Percentiles rank a stretch among this genome's conserved stretches.
Conservation (phyloP, 495 filamentous ascomycete species). For the Daldinia childiae region DNA sequence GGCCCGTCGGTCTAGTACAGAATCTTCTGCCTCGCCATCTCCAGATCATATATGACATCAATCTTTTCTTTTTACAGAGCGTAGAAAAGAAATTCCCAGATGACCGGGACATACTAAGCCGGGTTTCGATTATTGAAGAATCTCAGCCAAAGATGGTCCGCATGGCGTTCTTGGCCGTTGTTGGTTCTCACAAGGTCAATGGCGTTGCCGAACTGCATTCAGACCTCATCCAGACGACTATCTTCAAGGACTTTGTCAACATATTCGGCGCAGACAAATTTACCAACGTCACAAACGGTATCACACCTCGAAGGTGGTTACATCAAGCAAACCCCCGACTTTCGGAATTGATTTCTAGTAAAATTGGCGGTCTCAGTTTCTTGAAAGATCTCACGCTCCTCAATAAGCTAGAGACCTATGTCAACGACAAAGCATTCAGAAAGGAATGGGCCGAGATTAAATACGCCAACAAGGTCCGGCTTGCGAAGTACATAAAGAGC, state of each 20-base stretch:
- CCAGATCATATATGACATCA: constrained; percentile 99
- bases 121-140: constrained; percentile 97
- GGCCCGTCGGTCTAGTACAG: constrained; percentile 93
- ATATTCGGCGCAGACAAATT: constrained; percentile 97
- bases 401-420: constrained; percentile 79
- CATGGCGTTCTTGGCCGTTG: constrained; percentile 94
- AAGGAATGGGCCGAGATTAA: constrained; percentile 94
- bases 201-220: constrained; percentile 97
- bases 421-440: constrained; percentile 88
- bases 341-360: constrained; percentile 90
- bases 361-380: constrained; percentile 82
- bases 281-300: constrained; percentile 97
- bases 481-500: constrained; percentile 89
- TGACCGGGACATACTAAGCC: constrained; percentile 81
- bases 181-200: constrained; percentile 99
- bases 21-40: constrained; percentile 93
- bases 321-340: constrained; percentile 96
- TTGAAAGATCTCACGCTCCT: constrained; percentile 87
- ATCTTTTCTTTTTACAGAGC: constrained; percentile 86
- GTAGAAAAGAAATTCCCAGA: constrained; percentile 92
- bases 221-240: constrained; percentile 95
- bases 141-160: constrained; percentile 97
- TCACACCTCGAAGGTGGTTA: constrained; percentile 94
- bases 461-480: constrained; percentile 71
- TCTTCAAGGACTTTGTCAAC: constrained; percentile 97